Base-by-base conservation (phyloP, 179 eudicot species). In the Drosera spatulata region DNA sequence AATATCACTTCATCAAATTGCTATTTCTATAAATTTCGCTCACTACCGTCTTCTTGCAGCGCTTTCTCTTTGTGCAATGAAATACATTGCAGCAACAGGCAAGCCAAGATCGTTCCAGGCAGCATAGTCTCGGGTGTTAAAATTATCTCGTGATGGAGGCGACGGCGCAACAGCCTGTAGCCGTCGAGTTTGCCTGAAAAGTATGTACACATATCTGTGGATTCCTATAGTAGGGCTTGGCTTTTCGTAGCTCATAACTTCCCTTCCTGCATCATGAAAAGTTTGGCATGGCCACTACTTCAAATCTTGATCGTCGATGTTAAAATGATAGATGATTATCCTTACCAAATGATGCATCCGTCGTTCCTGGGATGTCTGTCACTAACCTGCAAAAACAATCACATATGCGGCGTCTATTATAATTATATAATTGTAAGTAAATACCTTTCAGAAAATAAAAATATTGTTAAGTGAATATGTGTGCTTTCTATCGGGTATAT, bases 181-280 rank as follows among this genome's bases (percentile, higher is more conserved):
- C 58, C 83, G 74, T 42, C 54, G 52, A 47, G 66, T 80, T 76
- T 83, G 89, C 68, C 78, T 80, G 73, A 73, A 83, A 12, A 83
- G 78, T 33, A 80, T 52, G 51, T 78, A 83, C 6, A 71, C 89
- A 63, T 71, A 78, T 82, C 89, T 80, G 62, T 83, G 89, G 61
- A 83, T 83, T 5, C 89, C 89, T 71, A 83, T 83, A 58, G 76
- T 76, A 63, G 89, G 89, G 77, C 71, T 71, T 53, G 89, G 83
- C 69, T 71, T 74, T 58, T 83, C 89, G 62, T 83, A 83, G 65
- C 80, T 70, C 66, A 83, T 78, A 37, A 80, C 64, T 57, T 83
- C 89, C 64, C 48, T 83, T 59, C 89, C 89, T 80, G 73, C 58
- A 55, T 55, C 7, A 40, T 5, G 14, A 55, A 55, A 12, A 12